Evolutionary conservation across 495 filamentous ascomycete genomes (phyloP).

Genomic region (Penicillium coffeae): DNA sequence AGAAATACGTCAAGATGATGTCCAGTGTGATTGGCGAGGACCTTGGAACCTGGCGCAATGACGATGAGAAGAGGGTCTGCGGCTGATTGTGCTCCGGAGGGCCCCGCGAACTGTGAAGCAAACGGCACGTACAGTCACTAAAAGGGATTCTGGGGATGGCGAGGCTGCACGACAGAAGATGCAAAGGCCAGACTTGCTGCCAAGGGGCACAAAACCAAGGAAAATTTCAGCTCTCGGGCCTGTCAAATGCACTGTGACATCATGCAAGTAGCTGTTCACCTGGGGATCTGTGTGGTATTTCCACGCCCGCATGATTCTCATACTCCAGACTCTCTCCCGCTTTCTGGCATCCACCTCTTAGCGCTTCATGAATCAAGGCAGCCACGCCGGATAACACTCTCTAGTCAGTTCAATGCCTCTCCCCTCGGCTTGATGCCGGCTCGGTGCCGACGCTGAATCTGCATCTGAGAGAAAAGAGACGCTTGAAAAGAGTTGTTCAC

Average conservation of each 20-base stretch:
- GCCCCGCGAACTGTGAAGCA: constrained; percentile 5
- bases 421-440: too few relatives aligned
- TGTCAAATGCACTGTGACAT: constrained; percentile 24
- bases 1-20: not conserved
- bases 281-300: constrained; percentile 19
- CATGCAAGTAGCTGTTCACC: constrained; percentile 3
- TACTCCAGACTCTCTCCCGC: too few relatives aligned
- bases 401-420: too few relatives aligned
- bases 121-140: not conserved
- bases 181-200: constrained; percentile 14
- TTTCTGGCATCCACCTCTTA: too few relatives aligned
- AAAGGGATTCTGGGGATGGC: not conserved
- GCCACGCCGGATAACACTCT: too few relatives aligned
- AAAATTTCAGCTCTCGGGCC: constrained; percentile 17
- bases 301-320: not conserved
- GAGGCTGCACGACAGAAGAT: constrained; percentile 12
- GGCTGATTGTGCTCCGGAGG: constrained; percentile 11
- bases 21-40: not conserved
- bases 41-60: not conserved
- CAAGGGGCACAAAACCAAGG: constrained; percentile 24
- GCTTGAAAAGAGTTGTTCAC: not conserved
- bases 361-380: too few relatives aligned
- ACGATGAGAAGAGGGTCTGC: constrained; percentile 3
- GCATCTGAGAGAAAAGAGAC: not conserved
- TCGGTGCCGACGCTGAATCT: not conserved